Percentiles rank a stretch among this genome's conserved stretches.
Conservation (phyloP, 352 stramenopile genomes). For the Phytophthora pluvialis region DNA sequence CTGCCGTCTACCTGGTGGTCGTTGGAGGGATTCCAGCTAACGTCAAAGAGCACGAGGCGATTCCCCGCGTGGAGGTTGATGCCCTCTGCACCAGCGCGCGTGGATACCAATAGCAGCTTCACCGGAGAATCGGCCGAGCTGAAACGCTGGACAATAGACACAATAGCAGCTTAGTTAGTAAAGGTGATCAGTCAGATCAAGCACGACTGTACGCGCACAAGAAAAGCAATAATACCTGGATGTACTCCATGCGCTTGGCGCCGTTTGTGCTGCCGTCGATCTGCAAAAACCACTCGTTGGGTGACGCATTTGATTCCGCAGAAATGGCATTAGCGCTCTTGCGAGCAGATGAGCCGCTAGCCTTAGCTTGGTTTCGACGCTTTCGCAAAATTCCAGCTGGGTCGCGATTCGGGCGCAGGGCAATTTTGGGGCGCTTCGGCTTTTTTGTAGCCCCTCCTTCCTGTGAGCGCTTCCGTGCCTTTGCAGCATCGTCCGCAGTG, state of each 20-base stretch:
- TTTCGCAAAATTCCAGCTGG: slow-evolving; percentile 67
- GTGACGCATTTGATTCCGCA: slow-evolving; percentile 1
- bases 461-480: slow-evolving; percentile 21
- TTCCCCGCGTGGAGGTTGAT: slow-evolving; percentile 92
- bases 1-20: slow-evolving; percentile 78
- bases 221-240: slow-evolving; percentile 59
- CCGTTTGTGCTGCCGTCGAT: slow-evolving; percentile 82
- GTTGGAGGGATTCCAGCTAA: slow-evolving; percentile 92
- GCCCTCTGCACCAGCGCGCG: slow-evolving; percentile 81
- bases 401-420: slow-evolving; percentile 49
- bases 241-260: slow-evolving; percentile 86
- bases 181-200: neutral
- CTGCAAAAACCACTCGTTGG: slow-evolving; percentile 78
- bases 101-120: slow-evolving; percentile 82
- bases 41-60: slow-evolving; percentile 91
- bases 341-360: slow-evolving; percentile 8
- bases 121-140: slow-evolving; percentile 59
- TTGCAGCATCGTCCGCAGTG: slow-evolving; percentile 31
- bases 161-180: slow-evolving; percentile 11
- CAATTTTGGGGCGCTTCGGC: slow-evolving; percentile 40
- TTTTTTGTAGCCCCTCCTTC: slow-evolving; percentile 27
- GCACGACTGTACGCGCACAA: neutral
- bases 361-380: slow-evolving; percentile 32
- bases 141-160: slow-evolving; percentile 50
- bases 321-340: neutral